These are phyloP conservation scores for Inonotus obliquus DNA, from an alignment of 1,284 basidiomycete genomes.

Conservation along the genomic window DNA sequence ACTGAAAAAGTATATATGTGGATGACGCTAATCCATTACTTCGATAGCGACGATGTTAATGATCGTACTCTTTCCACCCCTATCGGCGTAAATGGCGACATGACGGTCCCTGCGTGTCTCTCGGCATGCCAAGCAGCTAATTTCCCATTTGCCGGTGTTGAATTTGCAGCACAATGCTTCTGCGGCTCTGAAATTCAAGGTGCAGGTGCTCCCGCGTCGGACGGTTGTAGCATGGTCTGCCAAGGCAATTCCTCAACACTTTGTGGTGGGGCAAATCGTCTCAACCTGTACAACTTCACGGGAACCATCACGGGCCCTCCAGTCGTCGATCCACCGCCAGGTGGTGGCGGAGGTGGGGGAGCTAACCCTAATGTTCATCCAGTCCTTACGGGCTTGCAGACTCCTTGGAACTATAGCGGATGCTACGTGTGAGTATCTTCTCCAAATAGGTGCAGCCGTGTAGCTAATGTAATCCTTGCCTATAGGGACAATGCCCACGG, in stretches of 20 bases:
- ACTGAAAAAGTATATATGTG: constrained; percentile 45
- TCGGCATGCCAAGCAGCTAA: constrained; percentile 23
- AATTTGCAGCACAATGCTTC: constrained; percentile 43
- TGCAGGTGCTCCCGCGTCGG: constrained; percentile 41
- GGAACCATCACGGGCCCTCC: constrained; percentile 43
- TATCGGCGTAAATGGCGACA: constrained; percentile 19
- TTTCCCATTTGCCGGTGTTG: constrained; percentile 25
- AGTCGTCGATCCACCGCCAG: constrained; percentile 30
- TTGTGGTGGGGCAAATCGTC: constrained; percentile 60
- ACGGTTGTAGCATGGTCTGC: constrained; percentile 60
- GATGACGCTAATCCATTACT: constrained; percentile 19
- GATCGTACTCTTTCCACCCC: constrained; percentile 20
- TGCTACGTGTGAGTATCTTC: constrained; percentile 28
- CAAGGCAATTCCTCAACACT: constrained; percentile 53
- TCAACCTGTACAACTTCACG: constrained; percentile 62
- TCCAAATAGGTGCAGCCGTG: background rate
- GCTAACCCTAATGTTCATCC: constrained; percentile 9
- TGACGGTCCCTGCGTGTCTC: constrained; percentile 28
- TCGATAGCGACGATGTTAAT: constrained; percentile 21
- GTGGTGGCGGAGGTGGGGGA: constrained; percentile 34
- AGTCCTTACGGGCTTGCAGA: constrained; percentile 40
- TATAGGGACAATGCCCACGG: constrained; percentile 44
- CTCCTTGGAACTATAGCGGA: constrained; percentile 40
- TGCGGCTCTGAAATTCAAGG: constrained; percentile 47
- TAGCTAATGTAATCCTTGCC: background rate